A percentile compares a stretch with the other conserved stretches of the same genome.
These are phyloP conservation scores for Chlamydomonas incerta DNA, from an alignment of 139 green algal species.

Conservation along the genomic window DNA sequence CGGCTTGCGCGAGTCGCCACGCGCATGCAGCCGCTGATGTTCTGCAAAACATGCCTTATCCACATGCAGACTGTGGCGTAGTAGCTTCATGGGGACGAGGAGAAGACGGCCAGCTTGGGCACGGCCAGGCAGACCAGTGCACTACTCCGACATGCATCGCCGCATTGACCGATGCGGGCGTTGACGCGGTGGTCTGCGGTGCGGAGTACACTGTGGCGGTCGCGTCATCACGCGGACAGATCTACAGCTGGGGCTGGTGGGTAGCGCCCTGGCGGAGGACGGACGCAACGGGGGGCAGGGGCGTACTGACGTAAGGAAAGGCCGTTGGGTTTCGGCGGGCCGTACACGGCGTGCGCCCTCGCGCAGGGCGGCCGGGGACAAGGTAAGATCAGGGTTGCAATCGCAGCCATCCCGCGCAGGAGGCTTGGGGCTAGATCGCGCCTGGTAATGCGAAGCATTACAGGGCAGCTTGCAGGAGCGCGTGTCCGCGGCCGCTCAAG, in stretches of 20 bases:
- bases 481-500: too few relatives aligned
- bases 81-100: constrained; percentile 78
- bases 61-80: constrained; percentile 50
- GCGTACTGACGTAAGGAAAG: neutral
- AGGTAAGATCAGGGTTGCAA: too few relatives aligned
- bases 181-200: constrained; percentile 74
- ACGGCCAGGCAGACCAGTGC: constrained; percentile 75
- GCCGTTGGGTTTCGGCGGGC: too few relatives aligned
- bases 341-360: too few relatives aligned
- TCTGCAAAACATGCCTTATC: neutral
- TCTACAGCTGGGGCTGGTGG: constrained; percentile 93
- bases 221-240: constrained; percentile 47
- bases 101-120: constrained; percentile 87
- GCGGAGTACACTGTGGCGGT: constrained; percentile 90
- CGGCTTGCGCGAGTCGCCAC: neutral
- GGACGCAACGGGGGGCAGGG: neutral
- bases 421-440: too few relatives aligned
- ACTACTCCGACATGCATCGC: constrained; percentile 62
- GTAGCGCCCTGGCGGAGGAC: neutral
- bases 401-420: too few relatives aligned
- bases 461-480: too few relatives aligned
- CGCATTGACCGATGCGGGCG: constrained; percentile 52
- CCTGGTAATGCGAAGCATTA: too few relatives aligned
- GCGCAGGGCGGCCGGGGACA: too few relatives aligned
- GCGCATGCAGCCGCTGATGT: neutral